Evolutionary conservation across 2,329 filamentous ascomycete genomes (phyloP).

Genomic region (Dothiorella sarmentorum): DNA sequence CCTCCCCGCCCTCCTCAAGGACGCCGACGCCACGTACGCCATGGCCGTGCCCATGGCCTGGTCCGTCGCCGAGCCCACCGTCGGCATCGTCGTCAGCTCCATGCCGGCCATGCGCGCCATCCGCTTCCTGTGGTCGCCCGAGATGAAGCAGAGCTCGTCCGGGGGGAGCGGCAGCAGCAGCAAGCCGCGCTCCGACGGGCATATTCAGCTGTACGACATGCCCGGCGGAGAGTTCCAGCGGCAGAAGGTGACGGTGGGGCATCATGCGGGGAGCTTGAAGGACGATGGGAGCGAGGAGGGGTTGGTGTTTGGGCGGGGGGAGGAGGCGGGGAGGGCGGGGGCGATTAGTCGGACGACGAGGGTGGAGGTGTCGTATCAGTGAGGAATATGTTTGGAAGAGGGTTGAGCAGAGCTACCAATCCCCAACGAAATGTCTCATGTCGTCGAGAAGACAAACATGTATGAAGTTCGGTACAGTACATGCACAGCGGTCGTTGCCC

Average conservation of each 20-base stretch:
- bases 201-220: constrained; percentile 23
- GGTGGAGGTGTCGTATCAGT: constrained; percentile 20
- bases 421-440: not conserved
- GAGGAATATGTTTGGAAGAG: no score
- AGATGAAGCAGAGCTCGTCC: constrained; percentile 19
- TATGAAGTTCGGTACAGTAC: no score
- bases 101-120: constrained; percentile 25
- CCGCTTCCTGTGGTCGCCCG: constrained; percentile 22
- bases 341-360: constrained; percentile 21
- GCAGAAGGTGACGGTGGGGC: not conserved
- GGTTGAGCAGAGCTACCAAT: not conserved
- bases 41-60: constrained; percentile 26
- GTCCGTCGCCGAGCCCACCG: constrained; percentile 24
- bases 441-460: no score
- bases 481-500: no score
- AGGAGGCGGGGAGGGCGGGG: not conserved
- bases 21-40: constrained; percentile 22
- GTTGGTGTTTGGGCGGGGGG: constrained; percentile 13
- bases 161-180: constrained; percentile 16
- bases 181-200: constrained; percentile 15
- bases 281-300: constrained; percentile 22
- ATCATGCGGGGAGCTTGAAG: constrained; percentile 1
- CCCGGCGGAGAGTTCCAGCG: not conserved
- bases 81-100: constrained; percentile 24
- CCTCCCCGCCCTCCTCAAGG: constrained; percentile 22